Conservation (phyloP, 2,329 filamentous ascomycete genomes). For the Fusarium acutatum region DNA sequence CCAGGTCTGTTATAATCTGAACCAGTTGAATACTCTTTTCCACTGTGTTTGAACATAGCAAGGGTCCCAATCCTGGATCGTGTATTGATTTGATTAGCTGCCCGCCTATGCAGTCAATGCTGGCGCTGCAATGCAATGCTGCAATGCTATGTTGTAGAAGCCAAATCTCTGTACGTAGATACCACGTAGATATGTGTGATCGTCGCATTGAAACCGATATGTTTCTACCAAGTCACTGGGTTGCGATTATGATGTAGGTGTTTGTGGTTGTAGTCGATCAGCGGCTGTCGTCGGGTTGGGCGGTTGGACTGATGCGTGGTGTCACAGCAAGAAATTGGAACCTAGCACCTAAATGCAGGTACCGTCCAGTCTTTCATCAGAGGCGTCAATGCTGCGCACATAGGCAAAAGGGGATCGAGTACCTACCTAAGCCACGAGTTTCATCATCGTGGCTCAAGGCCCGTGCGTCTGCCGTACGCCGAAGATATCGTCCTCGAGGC, state of each 20-base stretch:
- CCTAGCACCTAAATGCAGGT: neutral
- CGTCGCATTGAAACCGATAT: slow-evolving; percentile 17
- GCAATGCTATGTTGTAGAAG: neutral
- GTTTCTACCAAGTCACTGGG: slow-evolving; percentile 11
- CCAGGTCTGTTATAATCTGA: slow-evolving; percentile 3
- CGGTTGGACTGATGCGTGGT: neutral
- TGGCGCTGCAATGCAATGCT: neutral
- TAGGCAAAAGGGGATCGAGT: slow-evolving; percentile 9
- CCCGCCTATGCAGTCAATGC: slow-evolving; percentile 4
- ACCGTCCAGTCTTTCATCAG: slow-evolving; percentile 7
- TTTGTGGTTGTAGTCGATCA: slow-evolving; percentile 10
- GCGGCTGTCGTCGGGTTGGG: slow-evolving; percentile 9
- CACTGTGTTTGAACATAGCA: slow-evolving; percentile 37
- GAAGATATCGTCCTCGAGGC: neutral
- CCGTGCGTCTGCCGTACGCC: slow-evolving; percentile 20
- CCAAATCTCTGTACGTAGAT: neutral
- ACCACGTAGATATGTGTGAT: slow-evolving; percentile 1
- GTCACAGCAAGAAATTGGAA: neutral
- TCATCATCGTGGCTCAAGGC: slow-evolving; percentile 15
- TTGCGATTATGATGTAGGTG: slow-evolving; percentile 9
- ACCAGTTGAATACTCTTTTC: slow-evolving; percentile 31
- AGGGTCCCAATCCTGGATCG: slow-evolving; percentile 12
- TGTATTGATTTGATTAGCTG: slow-evolving; percentile 25
- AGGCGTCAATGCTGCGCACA: slow-evolving; percentile 4
- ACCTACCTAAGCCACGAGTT: slow-evolving; percentile 9